These are phyloP conservation scores for Phytopythium helicoides DNA, from an alignment of 352 stramenopile species.

Conservation along the genomic window DNA sequence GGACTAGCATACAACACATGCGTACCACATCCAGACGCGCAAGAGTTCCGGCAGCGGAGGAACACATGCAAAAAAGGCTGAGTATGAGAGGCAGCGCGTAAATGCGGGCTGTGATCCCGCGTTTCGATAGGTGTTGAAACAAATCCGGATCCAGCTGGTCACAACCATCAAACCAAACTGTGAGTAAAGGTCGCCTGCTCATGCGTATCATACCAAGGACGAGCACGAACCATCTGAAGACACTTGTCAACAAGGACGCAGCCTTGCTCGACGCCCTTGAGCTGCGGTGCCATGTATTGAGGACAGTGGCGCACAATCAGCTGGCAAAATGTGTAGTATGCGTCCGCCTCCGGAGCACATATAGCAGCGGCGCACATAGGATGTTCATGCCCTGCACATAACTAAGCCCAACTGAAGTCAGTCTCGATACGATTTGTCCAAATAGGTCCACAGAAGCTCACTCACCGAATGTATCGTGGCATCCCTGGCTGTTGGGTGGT, in stretches of 20 bases:
- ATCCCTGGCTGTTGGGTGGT: constrained; percentile 16
- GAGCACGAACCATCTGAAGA: constrained; percentile 45
- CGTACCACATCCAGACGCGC: constrained; percentile 89
- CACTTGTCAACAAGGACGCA: constrained; percentile 85
- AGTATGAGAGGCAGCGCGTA: constrained; percentile 88
- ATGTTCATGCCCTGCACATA: constrained; percentile 95
- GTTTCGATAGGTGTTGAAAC: constrained; percentile 70
- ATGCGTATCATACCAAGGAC: neutral
- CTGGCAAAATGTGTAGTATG: constrained; percentile 89
- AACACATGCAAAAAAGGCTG: constrained; percentile 89
- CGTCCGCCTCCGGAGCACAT: constrained; percentile 90
- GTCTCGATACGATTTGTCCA: neutral
- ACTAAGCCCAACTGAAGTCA: constrained; percentile 11
- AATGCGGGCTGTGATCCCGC: constrained; percentile 79
- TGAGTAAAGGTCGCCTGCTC: neutral
- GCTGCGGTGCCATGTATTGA: constrained; percentile 87
- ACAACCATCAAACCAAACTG: neutral
- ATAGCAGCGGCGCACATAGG: constrained; percentile 87
- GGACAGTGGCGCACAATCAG: constrained; percentile 87
- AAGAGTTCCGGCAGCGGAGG: constrained; percentile 86
- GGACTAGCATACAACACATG: neutral
- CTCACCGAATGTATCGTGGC: constrained; percentile 41
- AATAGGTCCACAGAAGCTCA: no score
- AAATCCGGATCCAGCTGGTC: constrained; percentile 74
- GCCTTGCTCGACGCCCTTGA: constrained; percentile 79